phyloP scores from a whole-genome alignment of 495 filamentous ascomycete genomes.

The Pyrenopolyporus hunteri region DNA sequence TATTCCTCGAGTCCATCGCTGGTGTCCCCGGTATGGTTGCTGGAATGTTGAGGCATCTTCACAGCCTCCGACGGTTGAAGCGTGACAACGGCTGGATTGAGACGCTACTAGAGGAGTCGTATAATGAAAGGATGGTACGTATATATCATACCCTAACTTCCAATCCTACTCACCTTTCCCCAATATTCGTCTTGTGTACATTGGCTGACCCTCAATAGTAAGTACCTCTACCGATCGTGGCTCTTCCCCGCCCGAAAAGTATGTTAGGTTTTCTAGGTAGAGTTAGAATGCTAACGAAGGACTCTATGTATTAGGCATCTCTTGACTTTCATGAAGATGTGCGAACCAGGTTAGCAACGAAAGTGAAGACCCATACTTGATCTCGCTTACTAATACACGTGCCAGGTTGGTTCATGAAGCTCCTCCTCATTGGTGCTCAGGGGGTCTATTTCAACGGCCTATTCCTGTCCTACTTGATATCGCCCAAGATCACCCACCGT shows the following conservation, averaged over 20 bases:
- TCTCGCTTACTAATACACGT: constrained; percentile 62
- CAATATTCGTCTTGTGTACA: no score
- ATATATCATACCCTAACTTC: no score
- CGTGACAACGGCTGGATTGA: constrained; percentile 99
- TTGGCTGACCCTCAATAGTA: no score
- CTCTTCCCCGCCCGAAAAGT: no score
- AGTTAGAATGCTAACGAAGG: no score
- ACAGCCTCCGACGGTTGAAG: constrained; percentile 81
- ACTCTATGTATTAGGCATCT: no score
- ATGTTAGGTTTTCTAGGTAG: no score
- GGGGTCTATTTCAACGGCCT: constrained; percentile 94
- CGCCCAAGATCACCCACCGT: constrained; percentile 87
- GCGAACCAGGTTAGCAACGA: constrained; percentile 65
- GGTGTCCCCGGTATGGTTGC: constrained; percentile 97
- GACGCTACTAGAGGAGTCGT: constrained; percentile 89
- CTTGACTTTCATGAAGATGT: constrained; percentile 91
- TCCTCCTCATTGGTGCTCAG: constrained; percentile 81
- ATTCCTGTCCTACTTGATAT: constrained; percentile 87
- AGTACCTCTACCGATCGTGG: no score
- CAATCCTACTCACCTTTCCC: no score
- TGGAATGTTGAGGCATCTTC: constrained; percentile 88
- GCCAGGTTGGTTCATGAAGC: constrained; percentile 78
- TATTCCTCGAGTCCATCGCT: constrained; percentile 94
- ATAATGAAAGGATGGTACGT: constrained; percentile 97
- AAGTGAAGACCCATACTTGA: constrained; percentile 59